These are phyloP conservation scores for Sporisorium graminicola DNA, from an alignment of 1,284 basidiomycete species.

Conservation along the genomic window DNA sequence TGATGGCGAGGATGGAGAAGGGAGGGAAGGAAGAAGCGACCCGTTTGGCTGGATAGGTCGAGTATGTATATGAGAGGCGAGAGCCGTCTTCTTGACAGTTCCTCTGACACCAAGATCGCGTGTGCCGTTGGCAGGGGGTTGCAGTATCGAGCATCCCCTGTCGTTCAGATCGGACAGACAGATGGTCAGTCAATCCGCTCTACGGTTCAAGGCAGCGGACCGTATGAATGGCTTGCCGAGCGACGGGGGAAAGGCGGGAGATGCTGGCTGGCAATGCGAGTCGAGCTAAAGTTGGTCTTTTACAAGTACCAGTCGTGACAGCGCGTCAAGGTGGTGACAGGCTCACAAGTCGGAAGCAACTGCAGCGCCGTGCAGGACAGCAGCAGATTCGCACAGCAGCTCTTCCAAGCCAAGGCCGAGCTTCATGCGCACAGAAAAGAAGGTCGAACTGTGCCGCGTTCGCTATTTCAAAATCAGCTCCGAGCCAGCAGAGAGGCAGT, in stretches of 20 bases:
- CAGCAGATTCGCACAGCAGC: neutral
- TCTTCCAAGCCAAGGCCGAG: constrained; percentile 3
- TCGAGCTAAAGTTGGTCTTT: neutral
- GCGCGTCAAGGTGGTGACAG: constrained; percentile 9
- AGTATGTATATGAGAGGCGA: constrained; percentile 8
- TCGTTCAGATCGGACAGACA: neutral
- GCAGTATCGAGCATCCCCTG: neutral
- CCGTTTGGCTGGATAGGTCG: neutral
- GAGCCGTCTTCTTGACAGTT: neutral
- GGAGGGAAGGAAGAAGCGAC: constrained; percentile 1
- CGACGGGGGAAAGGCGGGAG: neutral
- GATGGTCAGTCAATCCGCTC: neutral
- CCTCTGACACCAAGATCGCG: neutral
- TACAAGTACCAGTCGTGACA: too few relatives aligned
- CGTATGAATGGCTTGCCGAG: neutral
- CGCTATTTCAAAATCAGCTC: neutral
- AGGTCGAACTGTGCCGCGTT: constrained; percentile 5
- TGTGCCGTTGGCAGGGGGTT: neutral
- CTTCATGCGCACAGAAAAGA: neutral
- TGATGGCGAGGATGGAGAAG: too few relatives aligned
- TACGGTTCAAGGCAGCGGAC: neutral
- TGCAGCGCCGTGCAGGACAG: constrained; percentile 6
- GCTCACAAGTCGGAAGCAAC: neutral
- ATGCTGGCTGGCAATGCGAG: neutral
- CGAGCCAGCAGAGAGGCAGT: too few relatives aligned